Evolutionary conservation across 2,329 filamentous ascomycete species (phyloP).

Genomic region (Cadophora gregata): DNA sequence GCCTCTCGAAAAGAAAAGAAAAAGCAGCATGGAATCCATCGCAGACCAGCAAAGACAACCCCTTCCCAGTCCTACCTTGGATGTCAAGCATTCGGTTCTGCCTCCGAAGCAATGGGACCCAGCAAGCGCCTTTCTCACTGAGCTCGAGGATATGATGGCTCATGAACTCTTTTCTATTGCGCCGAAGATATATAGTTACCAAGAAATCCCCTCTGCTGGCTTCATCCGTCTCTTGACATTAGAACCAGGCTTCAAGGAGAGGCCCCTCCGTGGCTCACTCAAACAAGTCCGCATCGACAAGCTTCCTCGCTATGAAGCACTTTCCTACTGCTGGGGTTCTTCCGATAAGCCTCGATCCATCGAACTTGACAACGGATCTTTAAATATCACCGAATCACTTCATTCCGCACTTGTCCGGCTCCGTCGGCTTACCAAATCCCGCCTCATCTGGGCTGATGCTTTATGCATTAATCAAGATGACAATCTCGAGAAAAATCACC

Average conservation of each 20-base stretch:
- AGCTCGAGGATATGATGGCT: background rate
- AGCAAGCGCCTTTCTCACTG: background rate
- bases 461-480: constrained; percentile 40
- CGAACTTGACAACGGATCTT: background rate
- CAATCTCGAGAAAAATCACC: constrained; percentile 28
- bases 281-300: background rate
- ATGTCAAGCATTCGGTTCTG: background rate
- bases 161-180: background rate
- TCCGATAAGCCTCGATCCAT: constrained; percentile 3
- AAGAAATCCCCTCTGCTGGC: background rate
- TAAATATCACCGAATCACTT: constrained; percentile 1
- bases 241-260: background rate
- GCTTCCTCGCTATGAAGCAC: constrained; percentile 23
- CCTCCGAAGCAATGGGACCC: background rate
- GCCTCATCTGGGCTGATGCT: constrained; percentile 43
- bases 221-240: background rate
- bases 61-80: background rate
- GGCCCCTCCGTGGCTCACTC: background rate
- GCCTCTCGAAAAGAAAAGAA: no score
- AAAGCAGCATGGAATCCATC: background rate
- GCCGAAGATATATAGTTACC: background rate
- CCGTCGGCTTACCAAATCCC: constrained; percentile 45
- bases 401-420: constrained; percentile 19
- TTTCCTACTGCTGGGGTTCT: constrained; percentile 28
- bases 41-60: background rate